phyloP scores from a whole-genome alignment of 1,139 yeast species.

The Saccharomyces uvarum region DNA sequence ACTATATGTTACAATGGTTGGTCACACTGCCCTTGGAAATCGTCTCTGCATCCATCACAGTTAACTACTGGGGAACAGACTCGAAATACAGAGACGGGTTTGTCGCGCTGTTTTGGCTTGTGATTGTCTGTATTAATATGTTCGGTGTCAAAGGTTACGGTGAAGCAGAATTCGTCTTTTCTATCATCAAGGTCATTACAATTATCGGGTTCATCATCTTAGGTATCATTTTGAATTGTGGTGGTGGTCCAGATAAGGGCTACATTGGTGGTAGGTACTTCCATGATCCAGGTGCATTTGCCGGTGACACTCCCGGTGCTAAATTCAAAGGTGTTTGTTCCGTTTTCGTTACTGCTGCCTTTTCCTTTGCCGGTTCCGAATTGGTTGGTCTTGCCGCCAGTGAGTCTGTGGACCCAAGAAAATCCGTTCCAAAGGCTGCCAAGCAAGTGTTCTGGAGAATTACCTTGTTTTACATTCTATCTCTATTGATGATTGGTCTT shows the following conservation, averaged over 20 bases:
- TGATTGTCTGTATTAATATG: conserved; percentile 49
- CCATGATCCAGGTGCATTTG: conserved; percentile 63
- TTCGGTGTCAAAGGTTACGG: conserved; percentile 62
- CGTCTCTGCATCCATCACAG: conserved; percentile 65
- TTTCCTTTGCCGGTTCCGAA: conserved; percentile 59
- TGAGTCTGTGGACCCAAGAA: conserved; percentile 72
- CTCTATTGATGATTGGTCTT: conserved; percentile 40
- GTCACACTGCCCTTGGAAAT: conserved; percentile 63
- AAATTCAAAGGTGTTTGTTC: conserved; percentile 47
- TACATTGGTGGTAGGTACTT: conserved; percentile 54
- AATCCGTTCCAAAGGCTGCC: conserved; percentile 63
- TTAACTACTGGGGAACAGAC: conserved; percentile 47
- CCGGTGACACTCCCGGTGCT: conserved; percentile 34
- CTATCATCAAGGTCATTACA: conserved; percentile 54
- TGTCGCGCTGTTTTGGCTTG: conserved; percentile 54
- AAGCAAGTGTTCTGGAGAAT: conserved; percentile 72
- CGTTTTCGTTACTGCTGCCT: conserved; percentile 49
- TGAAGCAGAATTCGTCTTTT: conserved; percentile 58
- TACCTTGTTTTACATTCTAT: conserved; percentile 47
- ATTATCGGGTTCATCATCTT: conserved; percentile 60
- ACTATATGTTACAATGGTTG: conserved; percentile 66
- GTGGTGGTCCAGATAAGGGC: conserved; percentile 56
- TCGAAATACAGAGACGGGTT: conserved; percentile 30
- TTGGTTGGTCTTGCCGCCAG: conserved; percentile 82
- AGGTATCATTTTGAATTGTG: conserved; percentile 60